Evolutionary conservation across 2,329 filamentous ascomycete species (phyloP), one percentile per base, ranked within the genome.

Genomic region (Penicillium sp.): DNA sequence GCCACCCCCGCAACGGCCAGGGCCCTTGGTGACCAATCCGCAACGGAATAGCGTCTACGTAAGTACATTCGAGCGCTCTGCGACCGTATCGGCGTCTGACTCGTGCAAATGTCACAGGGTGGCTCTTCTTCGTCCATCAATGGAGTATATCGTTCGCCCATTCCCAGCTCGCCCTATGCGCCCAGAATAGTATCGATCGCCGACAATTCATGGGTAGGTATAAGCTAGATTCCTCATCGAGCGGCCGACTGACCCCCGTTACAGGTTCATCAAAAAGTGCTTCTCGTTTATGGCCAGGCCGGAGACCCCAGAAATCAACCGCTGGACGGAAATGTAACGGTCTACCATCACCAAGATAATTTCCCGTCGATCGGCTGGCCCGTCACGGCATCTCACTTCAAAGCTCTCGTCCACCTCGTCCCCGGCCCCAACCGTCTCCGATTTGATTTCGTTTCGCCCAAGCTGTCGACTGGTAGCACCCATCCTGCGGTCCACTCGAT

Each of bases 181-280:
- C 92, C 92, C 22, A 84, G 84, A 62, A 83, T 96, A 35, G 76
- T 86, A 39, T 96, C 92, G 30, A 78, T 96, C 35, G 79, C 83
- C 9, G 90, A 96, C 58, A 89, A 88, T 61, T 86, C 89, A 52
- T 95, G 90, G 88, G 91, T 95, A 81, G 63, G 85, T 77, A 25
- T 22, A 27, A 25, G 42, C 44, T 40, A 27, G 33, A 28, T n/a
- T 22, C 10, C 9, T 10, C 9, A 10, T 38, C 5, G 3, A 16
- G 18, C 35, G 20, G 9, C 16, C 63, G 42, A 61, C 48, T 31
- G 22, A 41, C n/a, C 33, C 28, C 4, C 11, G 24, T n/a, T 22
- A 46, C 61, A 95, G 90, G 90, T 95, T 18, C 90, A 95, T 67
- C 91, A 96, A 76, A 96, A 96, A 69, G 82, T 95, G 8, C 79